These are phyloP conservation scores for barley (Hordeum vulgare) DNA, from an alignment of 176 grass and related monocot genomes.

Conservation along the genomic window DNA sequence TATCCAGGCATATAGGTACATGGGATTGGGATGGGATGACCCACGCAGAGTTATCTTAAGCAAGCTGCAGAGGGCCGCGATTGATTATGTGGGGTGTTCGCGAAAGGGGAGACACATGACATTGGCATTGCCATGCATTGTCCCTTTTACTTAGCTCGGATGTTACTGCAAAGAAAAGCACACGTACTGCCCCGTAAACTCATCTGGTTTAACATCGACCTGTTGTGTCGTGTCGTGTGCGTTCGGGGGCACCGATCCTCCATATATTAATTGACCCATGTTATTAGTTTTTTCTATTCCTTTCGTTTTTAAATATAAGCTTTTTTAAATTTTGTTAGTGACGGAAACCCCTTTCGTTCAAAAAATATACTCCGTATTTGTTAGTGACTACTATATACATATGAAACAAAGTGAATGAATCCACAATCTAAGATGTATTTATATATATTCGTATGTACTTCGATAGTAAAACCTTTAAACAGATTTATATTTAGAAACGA, in stretches of 20 bases:
- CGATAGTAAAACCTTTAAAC: too few relatives aligned
- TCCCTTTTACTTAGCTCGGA: constrained; percentile 19
- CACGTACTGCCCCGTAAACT: neutral
- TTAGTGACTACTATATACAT: too few relatives aligned
- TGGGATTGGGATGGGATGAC: neutral
- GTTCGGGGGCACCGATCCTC: neutral
- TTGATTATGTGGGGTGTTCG: constrained; percentile 22
- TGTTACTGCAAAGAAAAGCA: constrained; percentile 15
- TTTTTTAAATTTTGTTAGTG: too few relatives aligned
- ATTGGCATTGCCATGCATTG: neutral
- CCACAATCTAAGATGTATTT: too few relatives aligned
- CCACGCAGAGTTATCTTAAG: constrained; percentile 13
- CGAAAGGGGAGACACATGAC: constrained; percentile 30
- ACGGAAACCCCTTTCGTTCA: too few relatives aligned
- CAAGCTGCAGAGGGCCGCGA: constrained; percentile 20
- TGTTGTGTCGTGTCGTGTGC: neutral
- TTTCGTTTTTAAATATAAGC: too few relatives aligned
- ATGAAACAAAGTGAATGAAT: too few relatives aligned
- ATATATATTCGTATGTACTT: too few relatives aligned
- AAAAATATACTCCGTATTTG: too few relatives aligned
- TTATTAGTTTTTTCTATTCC: neutral
- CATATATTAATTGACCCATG: neutral
- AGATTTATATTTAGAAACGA: too few relatives aligned
- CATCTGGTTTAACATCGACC: neutral
- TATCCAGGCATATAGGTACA: neutral